Base-by-base conservation (phyloP, 768 basidiomycete genomes). In the Goffeauzyma gilvescens region DNA sequence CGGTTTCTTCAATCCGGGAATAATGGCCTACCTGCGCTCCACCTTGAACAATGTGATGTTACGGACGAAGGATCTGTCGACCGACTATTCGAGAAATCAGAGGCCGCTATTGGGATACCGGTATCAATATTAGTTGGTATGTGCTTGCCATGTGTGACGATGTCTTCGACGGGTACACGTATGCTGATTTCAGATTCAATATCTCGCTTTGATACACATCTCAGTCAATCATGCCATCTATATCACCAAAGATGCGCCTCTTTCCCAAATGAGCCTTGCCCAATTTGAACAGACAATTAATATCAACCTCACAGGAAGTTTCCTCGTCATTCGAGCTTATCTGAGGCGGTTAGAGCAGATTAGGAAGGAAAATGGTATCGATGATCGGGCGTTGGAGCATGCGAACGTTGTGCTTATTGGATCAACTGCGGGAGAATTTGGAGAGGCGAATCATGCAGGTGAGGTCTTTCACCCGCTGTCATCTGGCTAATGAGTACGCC, bases 321-420 rank as follows among this genome's bases (percentile, higher is more conserved):
- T 82, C 62, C 62, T 82, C 38, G 73, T 78, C 12, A 66, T 71
- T n/a, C 66, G 76, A 7, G 75, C 73, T 53, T 82, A 72, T 52
- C 50, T 82, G 37, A 63, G 61, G 7, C 64, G 65, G 4, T 57
- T 81, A 23, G 64, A 62, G 43, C 23, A 39, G 1, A 69, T 64
- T 12, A 52, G 57, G 0, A 59, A 65, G 13, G 65, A 62, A n/a
- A 48, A 63, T 17, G 76, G 72, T 5, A 8, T 5, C 3, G 30
- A 14, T 9, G 22, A 14, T 28, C 35, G 35, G n/a, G 21, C 10
- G 36, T n/a, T 38, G 55, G 70, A 70, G 8, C 71, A 73, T 48
- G 75, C 75, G 0, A 65, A 70, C 12, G 70, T 83, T 23, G 66
- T 81, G 2, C 59, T 81, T 28, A 70, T 81, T 38, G 80, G 81